Conservation (phyloP, 345 rosid species). For the Eucalyptus lansdowneana region DNA sequence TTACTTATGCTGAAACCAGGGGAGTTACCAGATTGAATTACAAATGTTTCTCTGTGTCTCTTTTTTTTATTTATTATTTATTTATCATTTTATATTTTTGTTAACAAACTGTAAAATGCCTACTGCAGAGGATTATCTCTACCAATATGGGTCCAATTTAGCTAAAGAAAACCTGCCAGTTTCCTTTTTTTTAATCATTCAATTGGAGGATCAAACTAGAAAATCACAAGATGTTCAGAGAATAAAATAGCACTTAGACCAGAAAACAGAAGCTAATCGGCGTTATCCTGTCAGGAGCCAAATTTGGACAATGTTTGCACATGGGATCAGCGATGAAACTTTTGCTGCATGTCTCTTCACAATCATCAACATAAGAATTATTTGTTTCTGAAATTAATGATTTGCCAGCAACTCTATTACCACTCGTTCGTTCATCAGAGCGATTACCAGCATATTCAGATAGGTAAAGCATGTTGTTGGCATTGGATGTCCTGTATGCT, state of each 20-base stretch:
- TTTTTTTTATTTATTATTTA: neutral
- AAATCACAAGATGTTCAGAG: neutral
- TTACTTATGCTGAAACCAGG: neutral
- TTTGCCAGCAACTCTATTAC: slow-evolving; percentile 22
- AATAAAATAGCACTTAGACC: neutral
- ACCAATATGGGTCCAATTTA: neutral
- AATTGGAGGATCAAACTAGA: neutral
- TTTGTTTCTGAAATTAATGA: neutral
- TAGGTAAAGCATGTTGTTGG: slow-evolving; percentile 78
- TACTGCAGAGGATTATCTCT: neutral
- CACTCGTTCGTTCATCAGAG: slow-evolving; percentile 22
- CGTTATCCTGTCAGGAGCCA: slow-evolving; percentile 71
- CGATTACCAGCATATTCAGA: slow-evolving; percentile 21
- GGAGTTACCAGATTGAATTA: neutral
- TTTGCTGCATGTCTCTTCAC: slow-evolving; percentile 28
- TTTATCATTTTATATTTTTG: neutral
- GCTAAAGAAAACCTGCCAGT: neutral
- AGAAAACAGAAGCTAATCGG: neutral
- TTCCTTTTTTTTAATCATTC: neutral
- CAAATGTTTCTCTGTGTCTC: neutral
- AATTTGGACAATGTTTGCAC: slow-evolving; percentile 71
- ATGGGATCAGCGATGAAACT: slow-evolving; percentile 56
- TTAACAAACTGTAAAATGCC: neutral
- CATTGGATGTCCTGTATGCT: slow-evolving; percentile 77
- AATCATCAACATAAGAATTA: neutral